Conservation (phyloP, 2,329 filamentous ascomycete genomes). For the Penicillium sp. region DNA sequence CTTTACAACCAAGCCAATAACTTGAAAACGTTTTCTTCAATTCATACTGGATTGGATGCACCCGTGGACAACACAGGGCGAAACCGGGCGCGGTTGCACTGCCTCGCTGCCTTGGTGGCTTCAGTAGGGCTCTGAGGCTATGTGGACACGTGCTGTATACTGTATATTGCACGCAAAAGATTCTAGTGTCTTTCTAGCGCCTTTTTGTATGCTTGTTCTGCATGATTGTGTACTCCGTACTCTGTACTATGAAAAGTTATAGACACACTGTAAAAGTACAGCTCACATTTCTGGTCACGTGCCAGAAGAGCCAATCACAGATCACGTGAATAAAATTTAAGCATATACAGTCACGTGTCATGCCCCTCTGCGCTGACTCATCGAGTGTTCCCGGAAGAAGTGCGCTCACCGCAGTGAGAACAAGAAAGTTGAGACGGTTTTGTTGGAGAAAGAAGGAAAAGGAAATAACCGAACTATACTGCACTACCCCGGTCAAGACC, state of each 20-base stretch:
- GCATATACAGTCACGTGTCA: background rate
- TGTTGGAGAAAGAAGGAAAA: background rate
- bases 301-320: background rate
- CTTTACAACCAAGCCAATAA: background rate
- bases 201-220: background rate
- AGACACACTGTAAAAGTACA: background rate
- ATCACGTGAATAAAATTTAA: background rate
- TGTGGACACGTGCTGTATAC: background rate
- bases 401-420: constrained; percentile 2
- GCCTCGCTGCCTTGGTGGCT: constrained; percentile 1
- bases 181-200: background rate
- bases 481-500: background rate
- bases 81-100: constrained; percentile 5
- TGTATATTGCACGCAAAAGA: background rate
- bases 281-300: background rate
- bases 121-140: background rate
- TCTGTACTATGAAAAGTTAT: background rate
- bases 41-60: background rate
- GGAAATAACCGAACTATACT: background rate
- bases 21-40: background rate
- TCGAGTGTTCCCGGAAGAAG: background rate
- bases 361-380: constrained; percentile 4
- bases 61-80: background rate
- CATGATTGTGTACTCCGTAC: background rate
- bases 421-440: constrained; percentile 1